Conservation (phyloP, 1,139 yeast genomes). For the Starmera stellimalicola region DNA sequence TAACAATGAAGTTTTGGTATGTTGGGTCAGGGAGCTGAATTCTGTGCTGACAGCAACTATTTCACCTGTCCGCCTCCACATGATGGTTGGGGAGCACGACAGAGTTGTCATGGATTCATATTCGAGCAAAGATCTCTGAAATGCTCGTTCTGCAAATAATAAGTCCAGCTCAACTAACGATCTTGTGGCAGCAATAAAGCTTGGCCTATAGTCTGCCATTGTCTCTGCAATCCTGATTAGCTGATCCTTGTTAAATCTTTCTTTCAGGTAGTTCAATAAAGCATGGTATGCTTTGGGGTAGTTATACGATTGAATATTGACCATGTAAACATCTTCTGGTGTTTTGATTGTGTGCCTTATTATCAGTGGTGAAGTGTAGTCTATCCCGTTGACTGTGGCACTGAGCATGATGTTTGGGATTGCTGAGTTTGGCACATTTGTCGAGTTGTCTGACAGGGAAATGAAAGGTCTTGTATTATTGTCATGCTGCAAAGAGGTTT, state of each 20-base stretch:
- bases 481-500: slow-evolving; percentile 17
- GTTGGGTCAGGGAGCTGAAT: slow-evolving; percentile 53
- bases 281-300: slow-evolving; percentile 63
- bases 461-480: slow-evolving; percentile 20
- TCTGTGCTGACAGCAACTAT: slow-evolving; percentile 65
- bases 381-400: slow-evolving; percentile 23
- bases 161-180: slow-evolving; percentile 58
- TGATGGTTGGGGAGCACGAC: slow-evolving; percentile 60
- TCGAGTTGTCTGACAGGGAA: slow-evolving; percentile 20
- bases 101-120: slow-evolving; percentile 39
- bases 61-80: slow-evolving; percentile 75
- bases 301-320: slow-evolving; percentile 48
- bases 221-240: slow-evolving; percentile 50
- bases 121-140: slow-evolving; percentile 60
- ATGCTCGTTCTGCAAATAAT: slow-evolving; percentile 55
- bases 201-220: slow-evolving; percentile 63
- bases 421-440: slow-evolving; percentile 3
- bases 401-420: slow-evolving; percentile 9
- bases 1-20: slow-evolving; percentile 22
- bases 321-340: slow-evolving; percentile 52
- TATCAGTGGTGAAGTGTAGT: slow-evolving; percentile 43
- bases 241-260: slow-evolving; percentile 41
- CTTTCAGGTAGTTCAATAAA: slow-evolving; percentile 44
- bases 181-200: slow-evolving; percentile 65
- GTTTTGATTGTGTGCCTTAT: slow-evolving; percentile 52